phyloP scores from a whole-genome alignment of 345 rosid species.

The Acer negundo region DNA sequence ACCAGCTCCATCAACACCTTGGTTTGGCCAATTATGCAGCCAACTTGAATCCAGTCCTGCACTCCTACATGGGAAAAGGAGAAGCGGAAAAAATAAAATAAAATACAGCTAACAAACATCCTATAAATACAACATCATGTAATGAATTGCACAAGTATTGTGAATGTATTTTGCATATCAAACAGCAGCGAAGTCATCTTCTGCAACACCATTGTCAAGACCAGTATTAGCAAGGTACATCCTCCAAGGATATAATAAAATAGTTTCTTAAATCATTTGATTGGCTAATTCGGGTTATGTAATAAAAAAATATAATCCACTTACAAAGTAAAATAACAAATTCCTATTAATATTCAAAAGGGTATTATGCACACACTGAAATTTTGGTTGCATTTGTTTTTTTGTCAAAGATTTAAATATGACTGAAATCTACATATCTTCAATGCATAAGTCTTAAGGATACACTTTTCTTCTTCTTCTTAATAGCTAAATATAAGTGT shows the following conservation, averaged over 20 bases:
- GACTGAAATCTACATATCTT: neutral
- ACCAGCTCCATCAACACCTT: slow-evolving; percentile 84
- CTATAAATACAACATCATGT: neutral
- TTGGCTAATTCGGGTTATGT: neutral
- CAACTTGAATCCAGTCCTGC: slow-evolving; percentile 78
- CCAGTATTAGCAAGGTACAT: neutral
- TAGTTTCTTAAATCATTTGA: neutral
- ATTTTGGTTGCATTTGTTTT: neutral
- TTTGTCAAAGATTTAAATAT: neutral
- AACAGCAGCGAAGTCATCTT: neutral
- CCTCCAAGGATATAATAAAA: neutral
- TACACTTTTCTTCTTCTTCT: too few species aligned
- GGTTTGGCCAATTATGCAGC: slow-evolving; percentile 77
- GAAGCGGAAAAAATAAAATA: neutral
- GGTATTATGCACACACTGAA: neutral
- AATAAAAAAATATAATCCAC: neutral
- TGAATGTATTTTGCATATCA: neutral
- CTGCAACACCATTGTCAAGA: neutral
- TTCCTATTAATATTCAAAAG: neutral
- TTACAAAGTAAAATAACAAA: neutral
- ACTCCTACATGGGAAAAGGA: slow-evolving; percentile 50
- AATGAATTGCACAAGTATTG: neutral
- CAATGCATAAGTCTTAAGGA: too few species aligned
- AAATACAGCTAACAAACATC: neutral
- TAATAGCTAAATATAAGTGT: too few species aligned